A percentile compares a stretch with the other conserved stretches of the same genome.
These are phyloP conservation scores for Plasmodium coatneyi DNA, from an alignment of 169 alveolate species.

Conservation along the genomic window DNA sequence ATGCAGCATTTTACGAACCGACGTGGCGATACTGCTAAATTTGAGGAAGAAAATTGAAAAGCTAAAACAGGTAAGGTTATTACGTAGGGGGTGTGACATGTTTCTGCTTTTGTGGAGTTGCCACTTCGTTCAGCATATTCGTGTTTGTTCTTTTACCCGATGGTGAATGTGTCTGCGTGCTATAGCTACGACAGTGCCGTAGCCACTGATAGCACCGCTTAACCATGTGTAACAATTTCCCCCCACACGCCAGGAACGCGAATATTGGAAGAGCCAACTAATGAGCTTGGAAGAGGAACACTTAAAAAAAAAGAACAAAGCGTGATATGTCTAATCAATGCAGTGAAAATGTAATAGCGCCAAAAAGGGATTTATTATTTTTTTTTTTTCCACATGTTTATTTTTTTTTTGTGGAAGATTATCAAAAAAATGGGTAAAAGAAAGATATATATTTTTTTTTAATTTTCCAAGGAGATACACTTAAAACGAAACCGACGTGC, in stretches of 20 bases:
- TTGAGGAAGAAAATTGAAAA: conserved; percentile 68
- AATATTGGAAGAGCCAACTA: conserved; percentile 48
- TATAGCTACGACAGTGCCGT: neutral
- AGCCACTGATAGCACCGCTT: neutral
- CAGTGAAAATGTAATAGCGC: neutral
- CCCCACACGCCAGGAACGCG: conserved; percentile 26
- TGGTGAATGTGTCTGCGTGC: neutral
- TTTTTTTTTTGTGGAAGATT: neutral
- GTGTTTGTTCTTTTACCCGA: neutral
- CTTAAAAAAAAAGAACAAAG: conserved; percentile 35
- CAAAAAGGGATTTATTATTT: neutral
- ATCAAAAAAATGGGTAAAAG: neutral
- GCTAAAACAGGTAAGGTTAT: conserved; percentile 38
- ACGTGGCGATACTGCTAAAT: conserved; percentile 63
- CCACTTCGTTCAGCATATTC: neutral
- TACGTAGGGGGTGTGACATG: neutral
- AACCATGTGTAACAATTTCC: neutral
- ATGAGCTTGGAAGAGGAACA: conserved; percentile 61
- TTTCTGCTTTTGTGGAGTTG: neutral
- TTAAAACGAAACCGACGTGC: neutral
- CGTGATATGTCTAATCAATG: neutral
- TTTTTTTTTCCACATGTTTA: neutral
- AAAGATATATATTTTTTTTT: neutral
- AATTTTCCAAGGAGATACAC: neutral
- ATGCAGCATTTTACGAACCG: conserved; percentile 63